Conservation (phyloP, 2,329 filamentous ascomycete genomes). For the Penicillium thymicola region DNA sequence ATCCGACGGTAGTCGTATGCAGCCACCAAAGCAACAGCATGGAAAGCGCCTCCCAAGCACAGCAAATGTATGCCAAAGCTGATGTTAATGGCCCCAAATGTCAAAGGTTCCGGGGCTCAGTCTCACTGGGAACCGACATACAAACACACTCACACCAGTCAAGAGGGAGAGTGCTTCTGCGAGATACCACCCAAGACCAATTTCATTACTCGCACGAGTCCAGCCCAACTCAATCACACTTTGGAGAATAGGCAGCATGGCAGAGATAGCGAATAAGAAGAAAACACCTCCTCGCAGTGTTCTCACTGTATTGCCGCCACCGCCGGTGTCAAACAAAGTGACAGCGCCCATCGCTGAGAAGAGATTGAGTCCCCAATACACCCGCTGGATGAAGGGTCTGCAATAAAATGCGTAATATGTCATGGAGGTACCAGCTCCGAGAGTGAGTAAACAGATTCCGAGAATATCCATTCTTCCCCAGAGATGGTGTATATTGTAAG, state of each 20-base stretch:
- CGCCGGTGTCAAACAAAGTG: constrained; percentile 28
- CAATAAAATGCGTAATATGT: constrained; percentile 30
- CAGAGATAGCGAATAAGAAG: constrained; percentile 23
- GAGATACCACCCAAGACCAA: constrained; percentile 13
- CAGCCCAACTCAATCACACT: constrained; percentile 23
- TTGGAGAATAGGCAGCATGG: constrained; percentile 30
- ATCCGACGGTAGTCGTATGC: constrained; percentile 1
- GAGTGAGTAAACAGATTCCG: constrained; percentile 24
- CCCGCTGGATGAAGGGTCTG: constrained; percentile 11
- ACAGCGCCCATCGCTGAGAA: constrained; percentile 12
- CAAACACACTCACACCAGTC: constrained; percentile 8
- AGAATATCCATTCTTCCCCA: constrained; percentile 31
- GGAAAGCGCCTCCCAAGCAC: constrained; percentile 10
- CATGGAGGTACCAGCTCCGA: constrained; percentile 18
- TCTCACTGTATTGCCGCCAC: constrained; percentile 25
- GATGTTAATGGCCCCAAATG: constrained; percentile 16
- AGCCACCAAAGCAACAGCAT: constrained; percentile 10
- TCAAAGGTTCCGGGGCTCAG: constrained; percentile 13
- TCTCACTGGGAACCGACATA: constrained; percentile 13
- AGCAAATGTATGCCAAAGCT: constrained; percentile 14
- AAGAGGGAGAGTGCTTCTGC: constrained; percentile 10
- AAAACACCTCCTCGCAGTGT: constrained; percentile 25
- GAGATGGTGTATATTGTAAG: constrained; percentile 28
- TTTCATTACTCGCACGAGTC: constrained; percentile 9
- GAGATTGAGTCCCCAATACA: constrained; percentile 25